Base-by-base conservation (phyloP, 352 stramenopile genomes). In the Pythium brassicae region DNA sequence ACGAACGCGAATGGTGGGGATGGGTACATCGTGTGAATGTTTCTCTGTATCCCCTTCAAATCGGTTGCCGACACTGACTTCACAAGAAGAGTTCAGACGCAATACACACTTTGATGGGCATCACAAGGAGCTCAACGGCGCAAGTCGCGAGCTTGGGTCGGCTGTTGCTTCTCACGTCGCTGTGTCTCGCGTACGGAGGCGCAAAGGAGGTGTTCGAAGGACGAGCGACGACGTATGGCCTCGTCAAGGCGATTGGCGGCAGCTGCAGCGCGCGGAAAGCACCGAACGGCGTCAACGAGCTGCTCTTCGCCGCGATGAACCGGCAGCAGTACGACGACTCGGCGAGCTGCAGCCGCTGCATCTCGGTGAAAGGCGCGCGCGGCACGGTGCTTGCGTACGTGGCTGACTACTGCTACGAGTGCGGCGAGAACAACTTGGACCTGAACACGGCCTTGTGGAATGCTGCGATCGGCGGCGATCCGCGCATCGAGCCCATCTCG, bases 341-440 rank as follows among this genome's bases (percentile, higher is more conserved):
- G 19, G 67, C 69, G 9, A 72, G 60, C 57, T 87, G 75, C 60
- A 84, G 73, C 29, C 77, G 80, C 50, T 86, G 75, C 53, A 62
- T 86, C 50, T 72, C 62, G 27, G 69, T 86, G 40, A 75, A 63
- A 26, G 73, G 73, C 46, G 65, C 72, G 29, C 68, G 58, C 54
- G 72, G 69, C 37, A 80, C 66, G 17, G 74, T 77, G 20, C 69
- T 73, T 15, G 50, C 72, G 27, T 82, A 76, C 57, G 68, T 88
- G n/a, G 75, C 71, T 1, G 76, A 88, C 56, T 53, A 81, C n/a
- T 88, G 78, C 64, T 82, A 74, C 56, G 78, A 87, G 55, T 88
- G 80, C 32, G 71, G 65, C 19, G 56, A 83, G 22, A 69, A 74
- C 23, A 84, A 89, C 42, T 59, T 89, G 50, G 79, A 89, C 52